These are phyloP conservation scores for Phytopythium aichiense DNA, from an alignment of 352 stramenopile genomes.

Conservation along the genomic window DNA sequence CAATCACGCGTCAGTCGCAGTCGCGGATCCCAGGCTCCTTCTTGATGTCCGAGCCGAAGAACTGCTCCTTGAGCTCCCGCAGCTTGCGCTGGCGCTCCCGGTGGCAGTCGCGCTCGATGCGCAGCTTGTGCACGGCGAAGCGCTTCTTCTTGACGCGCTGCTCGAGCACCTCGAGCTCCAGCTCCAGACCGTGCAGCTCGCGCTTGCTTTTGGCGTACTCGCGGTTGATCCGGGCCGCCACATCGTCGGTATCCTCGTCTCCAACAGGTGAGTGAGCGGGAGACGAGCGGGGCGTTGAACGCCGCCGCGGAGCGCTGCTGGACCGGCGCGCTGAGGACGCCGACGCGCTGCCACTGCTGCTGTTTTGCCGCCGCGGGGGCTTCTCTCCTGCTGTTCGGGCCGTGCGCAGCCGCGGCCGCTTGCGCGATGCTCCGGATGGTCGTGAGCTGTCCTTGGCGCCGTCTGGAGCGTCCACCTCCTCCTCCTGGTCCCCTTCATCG, in stretches of 20 bases:
- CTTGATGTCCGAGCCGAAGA: slow-evolving; percentile 13
- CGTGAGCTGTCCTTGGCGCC: background rate
- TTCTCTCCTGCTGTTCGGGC: background rate
- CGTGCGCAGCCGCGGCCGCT: background rate
- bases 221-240: background rate
- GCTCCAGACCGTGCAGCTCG: background rate
- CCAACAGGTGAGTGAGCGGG: background rate
- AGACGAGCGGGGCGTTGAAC: background rate
- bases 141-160: slow-evolving; percentile 7
- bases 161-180: slow-evolving; percentile 5
- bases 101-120: slow-evolving; percentile 7
- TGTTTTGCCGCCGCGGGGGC: background rate
- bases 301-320: background rate
- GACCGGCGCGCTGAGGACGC: background rate
- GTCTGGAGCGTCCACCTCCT: background rate
- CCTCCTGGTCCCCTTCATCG: background rate
- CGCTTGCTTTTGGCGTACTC: background rate
- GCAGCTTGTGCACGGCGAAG: slow-evolving; percentile 4
- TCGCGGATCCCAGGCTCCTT: background rate
- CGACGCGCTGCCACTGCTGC: background rate
- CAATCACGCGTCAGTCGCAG: background rate
- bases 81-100: slow-evolving; percentile 5
- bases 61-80: slow-evolving; percentile 17
- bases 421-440: background rate
- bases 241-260: background rate